Conservation (phyloP, 306 rosid species). For the Hylodesmum podocarpum region DNA sequence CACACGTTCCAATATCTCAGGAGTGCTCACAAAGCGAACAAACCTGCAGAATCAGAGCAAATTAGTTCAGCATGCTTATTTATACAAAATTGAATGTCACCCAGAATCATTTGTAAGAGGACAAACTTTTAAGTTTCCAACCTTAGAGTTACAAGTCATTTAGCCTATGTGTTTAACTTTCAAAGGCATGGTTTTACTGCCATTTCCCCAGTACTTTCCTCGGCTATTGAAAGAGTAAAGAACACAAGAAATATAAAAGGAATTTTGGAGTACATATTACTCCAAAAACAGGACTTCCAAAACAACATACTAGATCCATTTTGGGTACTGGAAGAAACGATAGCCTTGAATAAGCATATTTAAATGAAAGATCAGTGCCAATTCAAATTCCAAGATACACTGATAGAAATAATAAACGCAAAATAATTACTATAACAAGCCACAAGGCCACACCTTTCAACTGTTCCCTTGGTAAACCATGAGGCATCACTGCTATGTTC, state of each 20-base stretch:
- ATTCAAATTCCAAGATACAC: conserved; percentile 8
- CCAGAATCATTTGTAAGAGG: conserved; percentile 5
- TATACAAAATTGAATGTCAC: neutral
- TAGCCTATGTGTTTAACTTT: neutral
- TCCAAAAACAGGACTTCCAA: neutral
- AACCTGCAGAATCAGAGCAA: conserved; percentile 53
- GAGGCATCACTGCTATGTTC: conserved; percentile 44
- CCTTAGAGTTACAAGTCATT: conserved; percentile 19
- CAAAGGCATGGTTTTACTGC: conserved; percentile 17
- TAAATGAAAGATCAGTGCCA: conserved; percentile 14
- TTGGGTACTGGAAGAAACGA: conserved; percentile 5
- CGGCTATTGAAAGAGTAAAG: conserved; percentile 5
- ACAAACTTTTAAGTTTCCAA: conserved; percentile 14
- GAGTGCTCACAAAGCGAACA: conserved; percentile 95
- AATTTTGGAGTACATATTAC: conserved; percentile 11
- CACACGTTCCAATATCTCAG: conserved; percentile 92
- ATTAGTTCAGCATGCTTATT: conserved; percentile 18
- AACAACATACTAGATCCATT: conserved; percentile 17
- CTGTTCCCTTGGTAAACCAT: conserved; percentile 86
- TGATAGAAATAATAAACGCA: conserved; percentile 12
- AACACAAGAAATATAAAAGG: neutral
- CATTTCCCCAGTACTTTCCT: conserved; percentile 28
- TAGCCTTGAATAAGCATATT: conserved; percentile 5
- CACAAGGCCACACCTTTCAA: conserved; percentile 66
- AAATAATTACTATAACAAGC: neutral